phyloP scores from a whole-genome alignment of 495 filamentous ascomycete genomes.

The Penicillium flavigenum region DNA sequence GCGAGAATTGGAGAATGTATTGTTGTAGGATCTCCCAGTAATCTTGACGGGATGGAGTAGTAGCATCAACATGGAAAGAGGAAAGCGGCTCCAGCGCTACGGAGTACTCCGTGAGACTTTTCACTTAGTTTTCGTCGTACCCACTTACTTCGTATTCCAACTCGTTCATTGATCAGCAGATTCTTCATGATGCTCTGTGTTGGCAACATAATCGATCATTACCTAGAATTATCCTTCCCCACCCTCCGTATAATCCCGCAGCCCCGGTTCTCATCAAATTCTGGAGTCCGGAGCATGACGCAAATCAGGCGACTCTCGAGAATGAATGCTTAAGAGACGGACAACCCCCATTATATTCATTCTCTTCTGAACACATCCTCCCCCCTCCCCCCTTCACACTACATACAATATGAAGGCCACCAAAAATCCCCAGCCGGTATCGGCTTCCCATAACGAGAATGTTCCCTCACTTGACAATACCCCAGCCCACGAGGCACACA shows the following conservation, averaged over 20 bases:
- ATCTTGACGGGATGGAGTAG: not conserved
- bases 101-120: not conserved
- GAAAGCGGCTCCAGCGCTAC: not conserved
- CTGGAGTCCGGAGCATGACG: conserved; percentile 11
- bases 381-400: not conserved
- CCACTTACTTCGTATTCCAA: conserved; percentile 4
- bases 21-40: not conserved
- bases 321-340: not conserved
- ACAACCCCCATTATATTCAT: not conserved
- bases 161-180: conserved; percentile 3
- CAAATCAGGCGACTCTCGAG: not conserved
- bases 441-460: conserved; percentile 32
- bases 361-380: not conserved
- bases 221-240: not conserved
- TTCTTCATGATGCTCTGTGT: not conserved
- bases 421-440: conserved; percentile 24
- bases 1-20: not conserved
- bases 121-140: not conserved
- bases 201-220: not conserved
- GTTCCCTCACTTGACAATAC: conserved; percentile 15
- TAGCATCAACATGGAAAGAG: not conserved
- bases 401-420: conserved; percentile 19
- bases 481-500: conserved; percentile 6
- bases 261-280: conserved; percentile 6
- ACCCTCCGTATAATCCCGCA: conserved; percentile 12